Percentiles rank a stretch among this genome's conserved stretches.
These are phyloP conservation scores for Sphagnum magellanicum DNA, from an alignment of 228 moss, liverwort and hornwort species.

Conservation along the genomic window DNA sequence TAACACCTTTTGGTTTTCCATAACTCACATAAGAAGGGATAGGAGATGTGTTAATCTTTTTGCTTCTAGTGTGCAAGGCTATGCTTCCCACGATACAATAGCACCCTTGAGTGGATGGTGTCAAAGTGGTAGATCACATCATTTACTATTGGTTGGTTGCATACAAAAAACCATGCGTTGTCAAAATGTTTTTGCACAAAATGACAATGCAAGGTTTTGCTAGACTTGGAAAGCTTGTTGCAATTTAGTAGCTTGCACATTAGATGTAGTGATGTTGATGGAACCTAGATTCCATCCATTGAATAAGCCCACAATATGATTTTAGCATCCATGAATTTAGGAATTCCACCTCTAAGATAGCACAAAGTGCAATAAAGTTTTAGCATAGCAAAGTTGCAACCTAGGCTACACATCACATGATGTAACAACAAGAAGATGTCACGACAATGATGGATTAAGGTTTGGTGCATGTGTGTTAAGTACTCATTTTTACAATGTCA, in stretches of 20 bases:
- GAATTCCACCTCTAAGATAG: too few relatives aligned
- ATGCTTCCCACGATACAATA: conserved; percentile 52
- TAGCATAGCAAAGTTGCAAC: too few relatives aligned
- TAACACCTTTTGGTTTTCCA: too few relatives aligned
- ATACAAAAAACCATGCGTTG: conserved; percentile 43
- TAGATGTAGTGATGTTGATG: conserved; percentile 24
- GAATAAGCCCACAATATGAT: neutral
- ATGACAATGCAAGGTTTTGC: conserved; percentile 51
- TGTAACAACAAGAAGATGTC: too few relatives aligned
- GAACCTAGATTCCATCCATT: neutral
- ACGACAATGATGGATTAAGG: too few relatives aligned
- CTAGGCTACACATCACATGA: too few relatives aligned
- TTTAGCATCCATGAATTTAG: neutral
- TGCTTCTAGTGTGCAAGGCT: conserved; percentile 46
- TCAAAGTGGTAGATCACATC: conserved; percentile 48
- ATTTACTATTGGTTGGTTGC: conserved; percentile 46
- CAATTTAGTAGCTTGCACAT: conserved; percentile 44
- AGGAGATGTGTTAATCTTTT: conserved; percentile 57
- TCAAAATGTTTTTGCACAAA: conserved; percentile 46
- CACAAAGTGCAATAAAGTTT: too few relatives aligned
- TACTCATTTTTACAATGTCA: too few relatives aligned
- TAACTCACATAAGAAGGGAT: conserved; percentile 20
- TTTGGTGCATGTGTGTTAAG: too few relatives aligned
- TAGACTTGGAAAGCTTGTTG: conserved; percentile 49
- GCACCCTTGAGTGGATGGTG: conserved; percentile 51